Percentiles rank a stretch among this genome's conserved stretches.
Evolutionary conservation across 331 rosid species (phyloP).

Genomic region (Erythrophleum ivorense): DNA sequence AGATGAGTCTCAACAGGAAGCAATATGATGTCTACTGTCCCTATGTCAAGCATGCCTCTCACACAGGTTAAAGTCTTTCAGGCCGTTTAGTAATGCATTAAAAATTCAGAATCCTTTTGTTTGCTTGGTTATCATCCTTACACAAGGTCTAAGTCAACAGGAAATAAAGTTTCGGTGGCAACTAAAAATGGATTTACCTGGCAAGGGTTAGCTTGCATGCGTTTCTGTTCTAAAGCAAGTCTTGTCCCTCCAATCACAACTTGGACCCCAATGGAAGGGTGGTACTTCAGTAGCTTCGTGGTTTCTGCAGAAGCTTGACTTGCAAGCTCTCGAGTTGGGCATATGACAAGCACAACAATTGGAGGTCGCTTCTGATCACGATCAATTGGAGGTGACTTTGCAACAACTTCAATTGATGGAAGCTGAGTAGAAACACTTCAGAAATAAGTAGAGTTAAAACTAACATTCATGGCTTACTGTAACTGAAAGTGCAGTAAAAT

Average conservation of each 20-base stretch:
- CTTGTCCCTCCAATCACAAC: conserved; percentile 97
- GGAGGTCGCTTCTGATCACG: conserved; percentile 81
- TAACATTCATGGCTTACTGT: conserved; percentile 24
- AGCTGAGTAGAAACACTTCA: conserved; percentile 65
- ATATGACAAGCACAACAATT: conserved; percentile 83
- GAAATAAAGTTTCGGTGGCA: conserved; percentile 2
- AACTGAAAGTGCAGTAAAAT: background rate
- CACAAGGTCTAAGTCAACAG: background rate
- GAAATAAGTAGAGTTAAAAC: conserved; percentile 41
- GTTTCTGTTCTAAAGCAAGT: conserved; percentile 85
- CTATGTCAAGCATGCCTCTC: background rate
- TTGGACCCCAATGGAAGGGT: conserved; percentile 88
- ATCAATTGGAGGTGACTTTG: conserved; percentile 63
- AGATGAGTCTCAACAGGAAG: conserved; percentile 6
- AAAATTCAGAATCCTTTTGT: conserved; percentile 18
- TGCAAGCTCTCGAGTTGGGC: conserved; percentile 99
- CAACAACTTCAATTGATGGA: conserved; percentile 91
- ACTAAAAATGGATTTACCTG: conserved; percentile 61
- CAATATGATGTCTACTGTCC: background rate
- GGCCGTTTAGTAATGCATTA: conserved; percentile 4
- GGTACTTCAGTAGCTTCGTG: conserved; percentile 75
- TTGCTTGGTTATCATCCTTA: conserved; percentile 30
- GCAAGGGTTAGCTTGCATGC: conserved; percentile 91
- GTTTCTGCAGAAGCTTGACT: conserved; percentile 93
- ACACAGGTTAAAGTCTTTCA: background rate